These are phyloP conservation scores for Aspergillus chevalieri DNA, from an alignment of 2,329 filamentous ascomycete genomes.

Conservation along the genomic window DNA sequence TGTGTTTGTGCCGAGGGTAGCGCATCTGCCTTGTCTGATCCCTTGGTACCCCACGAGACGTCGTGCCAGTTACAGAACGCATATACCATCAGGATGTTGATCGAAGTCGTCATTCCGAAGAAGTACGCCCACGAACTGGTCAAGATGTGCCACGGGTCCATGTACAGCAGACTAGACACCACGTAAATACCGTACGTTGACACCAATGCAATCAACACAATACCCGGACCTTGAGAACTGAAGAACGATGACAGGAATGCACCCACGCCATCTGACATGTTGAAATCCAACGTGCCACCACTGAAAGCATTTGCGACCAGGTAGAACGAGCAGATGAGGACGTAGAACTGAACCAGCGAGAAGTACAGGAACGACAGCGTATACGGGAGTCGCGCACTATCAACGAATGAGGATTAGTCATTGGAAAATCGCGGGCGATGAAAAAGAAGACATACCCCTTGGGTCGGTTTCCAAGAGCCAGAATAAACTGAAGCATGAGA, in stretches of 20 bases:
- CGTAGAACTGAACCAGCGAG: conserved; percentile 77
- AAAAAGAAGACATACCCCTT: conserved; percentile 58
- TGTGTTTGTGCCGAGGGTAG: conserved; percentile 79
- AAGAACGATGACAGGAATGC: conserved; percentile 76
- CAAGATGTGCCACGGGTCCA: conserved; percentile 99
- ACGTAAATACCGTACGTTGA: conserved; percentile 96
- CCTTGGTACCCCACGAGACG: conserved; percentile 98
- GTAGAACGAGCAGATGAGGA: conserved; percentile 78
- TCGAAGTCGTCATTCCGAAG: conserved; percentile 87
- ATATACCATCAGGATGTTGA: conserved; percentile 98
- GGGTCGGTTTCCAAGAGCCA: conserved; percentile 88
- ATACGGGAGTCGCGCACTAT: conserved; percentile 67
- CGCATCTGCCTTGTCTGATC: conserved; percentile 86
- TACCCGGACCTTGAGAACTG: conserved; percentile 66
- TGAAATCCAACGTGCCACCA: conserved; percentile 51
- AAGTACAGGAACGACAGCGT: conserved; percentile 84
- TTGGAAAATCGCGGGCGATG: not conserved
- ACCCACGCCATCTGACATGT: conserved; percentile 53
- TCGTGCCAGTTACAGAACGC: conserved; percentile 99
- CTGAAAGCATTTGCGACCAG: conserved; percentile 77
- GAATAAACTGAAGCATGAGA: conserved; percentile 86
- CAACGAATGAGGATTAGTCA: not conserved
- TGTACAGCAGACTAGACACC: conserved; percentile 90
- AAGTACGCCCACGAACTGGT: conserved; percentile 91
- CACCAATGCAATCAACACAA: conserved; percentile 84